Percentiles rank a stretch among this genome's conserved stretches.
Evolutionary conservation across 495 filamentous ascomycete genomes (phyloP).

Genomic region (Astrothelium macrocarpum): DNA sequence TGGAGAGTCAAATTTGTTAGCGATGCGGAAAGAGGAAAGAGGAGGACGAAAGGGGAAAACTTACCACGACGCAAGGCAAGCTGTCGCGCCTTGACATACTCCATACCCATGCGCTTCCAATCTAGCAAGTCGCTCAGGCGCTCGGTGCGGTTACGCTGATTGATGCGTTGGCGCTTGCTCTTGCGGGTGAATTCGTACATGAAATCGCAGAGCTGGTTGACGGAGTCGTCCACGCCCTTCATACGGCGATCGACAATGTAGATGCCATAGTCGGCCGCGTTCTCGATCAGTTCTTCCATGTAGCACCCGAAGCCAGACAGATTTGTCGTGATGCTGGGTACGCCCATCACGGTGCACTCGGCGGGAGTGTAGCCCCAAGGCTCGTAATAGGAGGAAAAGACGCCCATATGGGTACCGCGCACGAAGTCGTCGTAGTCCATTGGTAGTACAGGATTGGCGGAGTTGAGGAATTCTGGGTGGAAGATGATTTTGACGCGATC

Average conservation of each 20-base stretch:
- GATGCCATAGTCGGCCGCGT: conserved; percentile 94
- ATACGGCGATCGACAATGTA: conserved; percentile 94
- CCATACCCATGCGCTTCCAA: conserved; percentile 99
- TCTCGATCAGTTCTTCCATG: conserved; percentile 98
- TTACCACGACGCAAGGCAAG: conserved; percentile 73
- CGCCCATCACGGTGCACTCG: conserved; percentile 98
- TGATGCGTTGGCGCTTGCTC: conserved; percentile 91
- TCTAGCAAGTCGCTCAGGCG: conserved; percentile 88
- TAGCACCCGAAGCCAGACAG: conserved; percentile 97
- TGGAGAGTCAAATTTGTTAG: conserved; percentile 22
- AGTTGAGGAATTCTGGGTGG: conserved; percentile 95
- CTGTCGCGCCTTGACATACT: conserved; percentile 96
- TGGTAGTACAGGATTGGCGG: conserved; percentile 87
- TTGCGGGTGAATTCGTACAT: conserved; percentile 96
- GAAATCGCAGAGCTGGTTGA: conserved; percentile 83
- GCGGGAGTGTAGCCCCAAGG: conserved; percentile 98
- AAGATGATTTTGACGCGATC: conserved; percentile 97
- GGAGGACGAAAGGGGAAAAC: conserved; percentile 7
- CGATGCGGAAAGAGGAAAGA: neutral
- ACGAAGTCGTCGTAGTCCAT: conserved; percentile 99
- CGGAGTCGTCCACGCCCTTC: conserved; percentile 95
- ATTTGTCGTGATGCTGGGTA: conserved; percentile 97
- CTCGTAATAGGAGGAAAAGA: conserved; percentile 97
- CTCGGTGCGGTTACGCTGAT: conserved; percentile 97
- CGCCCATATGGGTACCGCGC: conserved; percentile 86